These are phyloP conservation scores for Starmerella khaoyaiensis DNA, from an alignment of 805 yeast genomes.

Conservation along the genomic window DNA sequence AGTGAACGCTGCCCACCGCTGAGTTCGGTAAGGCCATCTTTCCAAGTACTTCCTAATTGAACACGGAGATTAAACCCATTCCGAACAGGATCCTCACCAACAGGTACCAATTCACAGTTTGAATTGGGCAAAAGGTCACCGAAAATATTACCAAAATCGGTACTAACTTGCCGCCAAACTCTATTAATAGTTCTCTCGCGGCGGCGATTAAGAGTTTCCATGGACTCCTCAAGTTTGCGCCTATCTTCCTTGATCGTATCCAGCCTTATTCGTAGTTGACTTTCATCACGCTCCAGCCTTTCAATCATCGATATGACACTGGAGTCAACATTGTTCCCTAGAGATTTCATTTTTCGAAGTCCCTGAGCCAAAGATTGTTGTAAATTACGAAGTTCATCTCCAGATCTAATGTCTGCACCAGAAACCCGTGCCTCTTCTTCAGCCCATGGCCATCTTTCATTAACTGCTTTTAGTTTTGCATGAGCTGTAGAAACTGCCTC, in stretches of 20 bases:
- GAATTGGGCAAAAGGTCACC: conserved; percentile 80
- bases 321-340: conserved; percentile 14
- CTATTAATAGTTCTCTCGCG: conserved; percentile 68
- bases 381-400: conserved; percentile 7
- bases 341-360: conserved; percentile 11
- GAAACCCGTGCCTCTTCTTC: conserved; percentile 2
- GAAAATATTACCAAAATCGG: conserved; percentile 82
- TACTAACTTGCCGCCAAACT: conserved; percentile 77
- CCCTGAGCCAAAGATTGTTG: conserved; percentile 8
- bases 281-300: conserved; percentile 17
- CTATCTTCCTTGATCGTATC: conserved; percentile 47
- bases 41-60: conserved; percentile 85
- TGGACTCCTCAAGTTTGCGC: conserved; percentile 76
- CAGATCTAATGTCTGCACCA: not conserved
- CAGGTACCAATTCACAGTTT: conserved; percentile 72
- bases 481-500: conserved; percentile 3
- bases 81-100: conserved; percentile 55
- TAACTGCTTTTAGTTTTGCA: conserved; percentile 1
- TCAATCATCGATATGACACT: conserved; percentile 18
- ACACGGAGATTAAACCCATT: conserved; percentile 86
- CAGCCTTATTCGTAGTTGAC: conserved; percentile 12
- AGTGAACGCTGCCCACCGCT: conserved; percentile 96
- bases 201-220: conserved; percentile 68
- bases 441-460: conserved; percentile 11
- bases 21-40: conserved; percentile 82